Evolutionary conservation across 768 basidiomycete genomes (phyloP).

Genomic region (Leccinellum albellum): DNA sequence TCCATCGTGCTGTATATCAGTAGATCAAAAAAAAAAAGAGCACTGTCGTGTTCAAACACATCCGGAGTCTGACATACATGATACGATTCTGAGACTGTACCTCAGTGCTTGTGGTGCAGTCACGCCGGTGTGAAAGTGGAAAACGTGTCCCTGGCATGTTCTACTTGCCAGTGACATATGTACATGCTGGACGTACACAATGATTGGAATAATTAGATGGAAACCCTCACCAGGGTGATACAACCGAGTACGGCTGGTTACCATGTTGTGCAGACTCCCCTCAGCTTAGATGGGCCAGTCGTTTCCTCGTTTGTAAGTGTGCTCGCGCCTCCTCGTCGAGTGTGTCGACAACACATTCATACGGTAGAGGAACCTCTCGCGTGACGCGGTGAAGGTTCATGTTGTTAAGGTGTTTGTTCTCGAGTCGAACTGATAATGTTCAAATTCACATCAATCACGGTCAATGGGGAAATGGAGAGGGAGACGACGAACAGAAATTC

Average conservation of each 20-base stretch:
- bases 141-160: neutral
- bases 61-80: neutral
- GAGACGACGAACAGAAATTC: constrained; percentile 73
- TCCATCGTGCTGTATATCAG: neutral
- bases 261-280: neutral
- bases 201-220: too few relatives aligned
- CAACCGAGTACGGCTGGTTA: neutral
- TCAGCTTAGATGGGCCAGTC: constrained; percentile 20
- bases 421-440: constrained; percentile 56
- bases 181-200: too few relatives aligned
- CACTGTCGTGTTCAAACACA: neutral
- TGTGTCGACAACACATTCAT: constrained; percentile 43
- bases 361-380: constrained; percentile 81
- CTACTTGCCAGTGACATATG: too few relatives aligned
- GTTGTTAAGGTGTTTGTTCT: constrained; percentile 92
- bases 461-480: neutral
- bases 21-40: neutral
- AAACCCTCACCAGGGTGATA: too few relatives aligned
- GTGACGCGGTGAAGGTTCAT: constrained; percentile 89
- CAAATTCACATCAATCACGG: neutral
- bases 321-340: constrained; percentile 38
- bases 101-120: neutral
- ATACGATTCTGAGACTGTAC: neutral
- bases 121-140: neutral
- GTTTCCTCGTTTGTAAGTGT: constrained; percentile 12